Percentiles rank a stretch among this genome's conserved stretches.
These are phyloP conservation scores for Blepharisma undulans DNA, from an alignment of 169 alveolate species.

Conservation along the genomic window DNA sequence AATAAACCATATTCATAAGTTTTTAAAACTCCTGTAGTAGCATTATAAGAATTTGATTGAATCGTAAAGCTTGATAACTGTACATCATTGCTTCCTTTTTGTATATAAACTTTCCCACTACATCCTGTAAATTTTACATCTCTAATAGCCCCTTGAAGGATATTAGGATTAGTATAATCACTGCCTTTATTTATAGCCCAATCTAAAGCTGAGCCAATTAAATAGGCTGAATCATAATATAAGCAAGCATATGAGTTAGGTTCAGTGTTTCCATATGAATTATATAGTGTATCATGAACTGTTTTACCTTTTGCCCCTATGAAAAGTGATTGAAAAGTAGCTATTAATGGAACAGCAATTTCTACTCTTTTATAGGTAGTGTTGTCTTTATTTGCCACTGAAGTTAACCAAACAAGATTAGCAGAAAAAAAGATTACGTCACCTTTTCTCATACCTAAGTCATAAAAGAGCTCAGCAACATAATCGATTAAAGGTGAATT, in stretches of 20 bases:
- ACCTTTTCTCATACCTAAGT: conserved; percentile 9
- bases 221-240: neutral
- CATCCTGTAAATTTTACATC: neutral
- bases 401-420: no score
- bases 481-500: neutral
- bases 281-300: neutral
- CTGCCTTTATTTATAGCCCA: neutral
- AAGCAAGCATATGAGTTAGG: neutral
- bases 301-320: neutral
- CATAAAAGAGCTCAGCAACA: neutral
- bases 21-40: neutral
- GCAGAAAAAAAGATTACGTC: neutral
- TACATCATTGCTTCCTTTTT: neutral
- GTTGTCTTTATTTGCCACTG: neutral
- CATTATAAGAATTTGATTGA: neutral
- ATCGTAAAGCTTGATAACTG: neutral
- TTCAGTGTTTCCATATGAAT: neutral
- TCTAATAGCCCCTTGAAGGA: neutral
- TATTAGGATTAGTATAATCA: neutral
- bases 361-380: neutral
- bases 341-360: neutral
- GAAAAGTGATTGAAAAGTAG: neutral
- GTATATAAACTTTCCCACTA: neutral
- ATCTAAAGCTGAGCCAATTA: neutral
- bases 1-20: neutral